Evolutionary conservation across 768 basidiomycete genomes (phyloP), one percentile per base, ranked within the genome.

Genomic region (Stropharia rugosoannulata): DNA sequence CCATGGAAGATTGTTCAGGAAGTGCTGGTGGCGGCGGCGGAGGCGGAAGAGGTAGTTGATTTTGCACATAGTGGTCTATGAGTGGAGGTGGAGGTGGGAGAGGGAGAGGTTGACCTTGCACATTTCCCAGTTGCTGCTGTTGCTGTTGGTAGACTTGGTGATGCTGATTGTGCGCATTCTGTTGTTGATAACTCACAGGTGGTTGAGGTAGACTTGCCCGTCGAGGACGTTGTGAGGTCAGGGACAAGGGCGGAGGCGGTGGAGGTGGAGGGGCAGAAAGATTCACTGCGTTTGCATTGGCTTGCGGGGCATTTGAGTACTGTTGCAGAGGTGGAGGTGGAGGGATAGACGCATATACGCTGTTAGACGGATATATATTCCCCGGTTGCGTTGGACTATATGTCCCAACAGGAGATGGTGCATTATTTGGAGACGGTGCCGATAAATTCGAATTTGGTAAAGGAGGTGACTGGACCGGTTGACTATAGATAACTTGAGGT

Each of bases 161-260:
- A 40, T 16, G 58, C 5, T 62, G 59, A 48, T 75, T 70, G 46
- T 74, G 74, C n/a, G 5, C 9, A 32, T 43, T 36, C 16, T 53
- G 52, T 32, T 59, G 61, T 27, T 75, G 75, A 54, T 78, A 78
- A 52, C 68, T 70, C 19, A 74, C 62, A n/a, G 79, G 83, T 22
- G 78, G 81, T 45, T 78, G 78, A 42, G 82, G 84, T 15, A 87
- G 71, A 60, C 79, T 77, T 10, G 80, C 74, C 27, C 75, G 78
- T 45, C 80, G 65, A 38, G 57, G 65, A 15, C 56, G 54, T 35
- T 60, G 51, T 5, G 56, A 36, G 40, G 51, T 55, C 43, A 54
- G 43, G 37, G 43, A 51, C 8, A 58, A 54, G 38, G 27, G 45
- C 38, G 66, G 64, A 32, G 67, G 65, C 5, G 65, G 68, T 11